A percentile compares a stretch with the other conserved stretches of the same genome.
phyloP scores from a whole-genome alignment of 2,329 filamentous ascomycete species.

The Fusarium coicis region DNA sequence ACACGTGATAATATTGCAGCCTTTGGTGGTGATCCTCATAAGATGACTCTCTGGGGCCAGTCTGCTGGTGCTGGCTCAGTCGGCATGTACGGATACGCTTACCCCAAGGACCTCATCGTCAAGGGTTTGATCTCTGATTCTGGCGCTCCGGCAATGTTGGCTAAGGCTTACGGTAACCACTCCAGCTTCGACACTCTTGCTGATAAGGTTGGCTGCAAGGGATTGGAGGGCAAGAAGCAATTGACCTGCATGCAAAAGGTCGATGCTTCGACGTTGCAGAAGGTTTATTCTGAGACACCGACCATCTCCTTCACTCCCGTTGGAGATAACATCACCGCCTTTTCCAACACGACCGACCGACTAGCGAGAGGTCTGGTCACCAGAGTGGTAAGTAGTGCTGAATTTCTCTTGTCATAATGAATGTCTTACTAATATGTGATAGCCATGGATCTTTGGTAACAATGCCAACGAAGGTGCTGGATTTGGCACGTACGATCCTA shows the following conservation, averaged over 20 bases:
- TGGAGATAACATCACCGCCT: constrained; percentile 1
- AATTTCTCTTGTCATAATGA: neutral
- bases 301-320: constrained; percentile 1
- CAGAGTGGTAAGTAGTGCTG: neutral
- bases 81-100: constrained; percentile 18
- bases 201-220: neutral
- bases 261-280: neutral
- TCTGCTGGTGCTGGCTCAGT: constrained; percentile 17
- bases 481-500: neutral
- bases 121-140: constrained; percentile 12
- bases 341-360: constrained; percentile 9
- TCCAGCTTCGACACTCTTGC: constrained; percentile 13
- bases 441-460: constrained; percentile 25
- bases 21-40: neutral
- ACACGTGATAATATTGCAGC: neutral
- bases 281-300: constrained; percentile 3
- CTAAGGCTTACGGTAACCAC: neutral
- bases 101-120: constrained; percentile 7
- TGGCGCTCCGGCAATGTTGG: neutral
- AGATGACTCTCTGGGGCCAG: constrained; percentile 13
- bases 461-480: constrained; percentile 27
- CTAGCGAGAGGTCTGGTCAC: constrained; percentile 1
- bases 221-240: neutral
- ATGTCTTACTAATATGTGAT: fast-evolving
- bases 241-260: constrained; percentile 9